These are phyloP conservation scores for Suhomyces prunicola DNA, from an alignment of 805 yeast species.

Conservation along the genomic window DNA sequence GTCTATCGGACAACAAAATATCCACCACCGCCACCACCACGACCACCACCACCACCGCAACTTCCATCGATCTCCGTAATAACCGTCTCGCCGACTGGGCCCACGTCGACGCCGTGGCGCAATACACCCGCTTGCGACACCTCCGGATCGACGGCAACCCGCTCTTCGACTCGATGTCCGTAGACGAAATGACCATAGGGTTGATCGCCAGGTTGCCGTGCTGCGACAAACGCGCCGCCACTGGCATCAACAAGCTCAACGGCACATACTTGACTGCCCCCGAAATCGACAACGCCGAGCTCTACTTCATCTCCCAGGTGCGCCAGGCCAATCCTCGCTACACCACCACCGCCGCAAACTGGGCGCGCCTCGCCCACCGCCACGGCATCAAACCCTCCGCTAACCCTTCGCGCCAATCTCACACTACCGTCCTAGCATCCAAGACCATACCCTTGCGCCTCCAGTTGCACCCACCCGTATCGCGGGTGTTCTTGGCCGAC, in stretches of 20 bases:
- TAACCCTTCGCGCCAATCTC: neutral
- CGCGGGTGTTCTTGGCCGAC: slow-evolving; percentile 20
- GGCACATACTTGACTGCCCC: slow-evolving; percentile 49
- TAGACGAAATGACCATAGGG: slow-evolving; percentile 32
- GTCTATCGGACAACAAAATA: slow-evolving; percentile 38
- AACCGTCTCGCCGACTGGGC: slow-evolving; percentile 49
- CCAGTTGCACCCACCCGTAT: slow-evolving; percentile 1
- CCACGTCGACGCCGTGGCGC: slow-evolving; percentile 42
- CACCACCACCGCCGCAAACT: slow-evolving; percentile 25
- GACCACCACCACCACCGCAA: neutral
- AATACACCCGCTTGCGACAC: slow-evolving; percentile 42
- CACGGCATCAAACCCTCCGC: slow-evolving; percentile 25
- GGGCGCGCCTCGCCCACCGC: slow-evolving; percentile 40
- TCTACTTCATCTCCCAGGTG: slow-evolving; percentile 59
- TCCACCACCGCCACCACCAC: slow-evolving; percentile 2
- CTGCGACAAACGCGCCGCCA: slow-evolving; percentile 7
- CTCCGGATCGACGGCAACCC: slow-evolving; percentile 57
- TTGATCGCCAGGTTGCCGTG: slow-evolving; percentile 46
- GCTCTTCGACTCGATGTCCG: slow-evolving; percentile 27
- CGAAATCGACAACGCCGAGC: slow-evolving; percentile 63
- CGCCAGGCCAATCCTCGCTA: slow-evolving; percentile 19
- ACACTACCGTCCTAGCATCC: neutral
- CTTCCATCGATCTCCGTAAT: slow-evolving; percentile 47
- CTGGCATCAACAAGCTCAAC: slow-evolving; percentile 44
- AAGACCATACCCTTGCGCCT: neutral